Evolutionary conservation across 495 filamentous ascomycete species (phyloP), one percentile per base, ranked within the genome.

Genomic region (Oidiodendron maius): DNA sequence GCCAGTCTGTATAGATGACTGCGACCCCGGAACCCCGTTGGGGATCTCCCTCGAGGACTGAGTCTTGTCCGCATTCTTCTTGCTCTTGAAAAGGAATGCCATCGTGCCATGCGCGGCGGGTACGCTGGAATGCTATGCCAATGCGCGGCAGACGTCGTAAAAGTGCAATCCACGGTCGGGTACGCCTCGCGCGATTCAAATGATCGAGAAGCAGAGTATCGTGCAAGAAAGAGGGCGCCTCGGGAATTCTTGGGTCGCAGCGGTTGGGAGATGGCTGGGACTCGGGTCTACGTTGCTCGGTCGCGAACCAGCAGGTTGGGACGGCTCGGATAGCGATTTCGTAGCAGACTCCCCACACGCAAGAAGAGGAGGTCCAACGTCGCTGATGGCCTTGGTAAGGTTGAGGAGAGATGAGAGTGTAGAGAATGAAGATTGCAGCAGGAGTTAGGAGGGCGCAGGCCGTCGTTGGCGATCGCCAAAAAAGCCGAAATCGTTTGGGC

Each of bases 51-150:
- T 55, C 25, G 46, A 22, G 24, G 40, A 35, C 16, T 58, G 55
- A 32, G 41, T 48, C 24, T 61, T 61, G 12, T 61, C 55, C 37
- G 78, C 77, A 50, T 78, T 70, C 65, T 84, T 84, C 64, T 82
- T 83, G 43, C 77, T 80, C 64, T 82, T 82, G 71, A 85, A 85
- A 51, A 87, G 73, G 64, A 86, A 87, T 48, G 81, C 80, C 83
- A 87, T 87, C 61, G 61, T 67, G 67, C 62, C 53, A 55, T 52
- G 35, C 59, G 56, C 30, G 58, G 51, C 60, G 35, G 55, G 38
- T 55, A 38, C 44, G 46, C 42, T 38, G 38, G 10, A 30, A 37
- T 54, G 10, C 48, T 58, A 59, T 50, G 50, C 56, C 59, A 57
- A 44, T 44, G 43, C 43, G 51, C 36, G 17, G 48, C 18, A 17